Conservation (phyloP, 2,329 filamentous ascomycete species). For the Colletotrichum destructivum region DNA sequence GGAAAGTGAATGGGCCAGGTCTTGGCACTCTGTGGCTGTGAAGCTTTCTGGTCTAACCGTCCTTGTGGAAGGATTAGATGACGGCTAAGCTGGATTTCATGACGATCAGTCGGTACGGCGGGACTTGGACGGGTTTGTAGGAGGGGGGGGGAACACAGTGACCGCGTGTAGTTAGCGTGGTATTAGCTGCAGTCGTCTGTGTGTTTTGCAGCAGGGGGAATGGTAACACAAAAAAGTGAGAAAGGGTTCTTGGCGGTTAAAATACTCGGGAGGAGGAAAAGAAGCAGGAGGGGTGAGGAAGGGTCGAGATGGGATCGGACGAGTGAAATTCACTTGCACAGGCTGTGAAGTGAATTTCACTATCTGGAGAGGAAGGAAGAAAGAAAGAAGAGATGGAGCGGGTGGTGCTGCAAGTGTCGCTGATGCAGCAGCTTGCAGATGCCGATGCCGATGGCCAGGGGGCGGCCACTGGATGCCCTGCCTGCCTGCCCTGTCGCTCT, state of each 20-base stretch:
- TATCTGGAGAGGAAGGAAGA: not conserved
- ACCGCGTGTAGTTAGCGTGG: slow-evolving; percentile 27
- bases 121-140: not conserved
- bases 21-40: slow-evolving; percentile 40
- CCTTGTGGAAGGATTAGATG: slow-evolving; percentile 40
- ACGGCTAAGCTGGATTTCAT: slow-evolving; percentile 40
- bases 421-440: slow-evolving; percentile 28
- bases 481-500: slow-evolving; percentile 10
- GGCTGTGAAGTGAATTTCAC: too few relatives aligned
- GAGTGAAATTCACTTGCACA: not conserved
- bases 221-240: not conserved
- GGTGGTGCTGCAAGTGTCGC: slow-evolving; percentile 23
- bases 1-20: slow-evolving; percentile 29
- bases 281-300: slow-evolving; percentile 15
- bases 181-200: slow-evolving; percentile 22
- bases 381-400: slow-evolving; percentile 12
- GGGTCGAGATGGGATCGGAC: slow-evolving; percentile 13
- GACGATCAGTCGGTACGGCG: slow-evolving; percentile 34
- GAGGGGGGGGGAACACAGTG: slow-evolving; percentile 1
- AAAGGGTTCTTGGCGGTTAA: not conserved
- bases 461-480: not conserved
- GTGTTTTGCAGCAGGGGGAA: slow-evolving; percentile 6
- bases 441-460: slow-evolving; percentile 27
- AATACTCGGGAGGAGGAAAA: not conserved
- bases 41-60: slow-evolving; percentile 39